These are phyloP conservation scores for Telopea speciosissima DNA, from an alignment of 177 flowering plant genomes.

Conservation along the genomic window DNA sequence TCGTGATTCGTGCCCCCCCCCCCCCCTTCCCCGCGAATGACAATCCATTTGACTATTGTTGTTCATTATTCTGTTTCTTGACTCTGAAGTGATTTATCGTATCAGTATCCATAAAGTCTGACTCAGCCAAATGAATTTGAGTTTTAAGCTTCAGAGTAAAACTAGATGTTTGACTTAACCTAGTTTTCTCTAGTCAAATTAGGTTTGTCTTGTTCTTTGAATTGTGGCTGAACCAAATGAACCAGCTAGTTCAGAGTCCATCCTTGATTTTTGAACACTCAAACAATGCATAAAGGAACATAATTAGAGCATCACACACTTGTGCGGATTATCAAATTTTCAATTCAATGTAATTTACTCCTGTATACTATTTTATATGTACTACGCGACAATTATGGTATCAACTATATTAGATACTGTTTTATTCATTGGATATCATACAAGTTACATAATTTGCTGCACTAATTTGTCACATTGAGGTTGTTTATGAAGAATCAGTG, in stretches of 20 bases:
- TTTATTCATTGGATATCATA: background rate
- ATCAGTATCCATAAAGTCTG: background rate
- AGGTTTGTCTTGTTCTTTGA: background rate
- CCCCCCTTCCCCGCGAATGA: no score
- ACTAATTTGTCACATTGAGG: background rate
- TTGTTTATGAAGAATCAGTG: background rate
- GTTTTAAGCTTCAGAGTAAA: background rate
- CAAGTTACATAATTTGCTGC: background rate
- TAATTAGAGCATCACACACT: background rate
- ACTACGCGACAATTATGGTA: background rate
- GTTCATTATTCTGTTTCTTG: no score
- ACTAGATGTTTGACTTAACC: background rate
- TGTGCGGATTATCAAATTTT: background rate
- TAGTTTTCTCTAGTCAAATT: background rate
- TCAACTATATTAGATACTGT: background rate
- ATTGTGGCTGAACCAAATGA: background rate
- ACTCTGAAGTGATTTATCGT: no score
- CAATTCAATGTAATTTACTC: background rate
- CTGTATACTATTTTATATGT: background rate
- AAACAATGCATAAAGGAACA: background rate
- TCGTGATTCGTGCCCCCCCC: no score
- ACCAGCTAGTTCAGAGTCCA: background rate
- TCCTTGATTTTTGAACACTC: background rate
- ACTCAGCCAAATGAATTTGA: background rate
- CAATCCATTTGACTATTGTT: no score